A percentile compares a stretch with the other conserved stretches of the same genome.
These are phyloP conservation scores for Chrysoporthe puriensis DNA, from an alignment of 2,329 filamentous ascomycete species.

Conservation along the genomic window DNA sequence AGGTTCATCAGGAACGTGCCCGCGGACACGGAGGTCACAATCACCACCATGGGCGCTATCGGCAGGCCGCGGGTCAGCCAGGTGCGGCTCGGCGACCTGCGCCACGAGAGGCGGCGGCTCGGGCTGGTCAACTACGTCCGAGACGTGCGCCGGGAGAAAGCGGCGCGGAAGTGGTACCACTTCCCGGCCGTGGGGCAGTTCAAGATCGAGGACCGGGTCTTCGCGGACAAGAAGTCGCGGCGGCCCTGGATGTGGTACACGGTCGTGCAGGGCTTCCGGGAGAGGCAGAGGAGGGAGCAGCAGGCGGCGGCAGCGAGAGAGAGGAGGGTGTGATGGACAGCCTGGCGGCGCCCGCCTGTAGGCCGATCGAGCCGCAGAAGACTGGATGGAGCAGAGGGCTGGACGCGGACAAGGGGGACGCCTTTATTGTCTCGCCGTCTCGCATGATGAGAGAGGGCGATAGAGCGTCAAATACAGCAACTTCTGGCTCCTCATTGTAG, in stretches of 20 bases:
- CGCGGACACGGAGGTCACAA: conserved; percentile 48
- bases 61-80: conserved; percentile 53
- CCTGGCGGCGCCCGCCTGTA: too few relatives aligned
- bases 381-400: neutral
- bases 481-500: too few relatives aligned
- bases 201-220: conserved; percentile 36
- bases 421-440: too few relatives aligned
- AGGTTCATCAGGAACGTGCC: conserved; percentile 55
- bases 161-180: conserved; percentile 41
- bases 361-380: neutral
- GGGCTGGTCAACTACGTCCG: conserved; percentile 46
- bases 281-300: neutral
- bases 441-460: too few relatives aligned
- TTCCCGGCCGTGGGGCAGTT: conserved; percentile 44
- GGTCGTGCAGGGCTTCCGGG: conserved; percentile 31
- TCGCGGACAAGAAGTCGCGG: conserved; percentile 32
- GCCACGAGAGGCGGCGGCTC: conserved; percentile 36
- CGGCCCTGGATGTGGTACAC: conserved; percentile 44
- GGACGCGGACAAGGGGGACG: too few relatives aligned
- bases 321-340: neutral
- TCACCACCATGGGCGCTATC: conserved; percentile 60
- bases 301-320: neutral
- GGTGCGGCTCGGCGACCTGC: conserved; percentile 41
- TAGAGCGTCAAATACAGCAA: too few relatives aligned
- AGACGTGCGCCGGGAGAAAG: conserved; percentile 37